phyloP scores from a whole-genome alignment of 2,329 filamentous ascomycete genomes.

The Ascochyta koolunga region DNA sequence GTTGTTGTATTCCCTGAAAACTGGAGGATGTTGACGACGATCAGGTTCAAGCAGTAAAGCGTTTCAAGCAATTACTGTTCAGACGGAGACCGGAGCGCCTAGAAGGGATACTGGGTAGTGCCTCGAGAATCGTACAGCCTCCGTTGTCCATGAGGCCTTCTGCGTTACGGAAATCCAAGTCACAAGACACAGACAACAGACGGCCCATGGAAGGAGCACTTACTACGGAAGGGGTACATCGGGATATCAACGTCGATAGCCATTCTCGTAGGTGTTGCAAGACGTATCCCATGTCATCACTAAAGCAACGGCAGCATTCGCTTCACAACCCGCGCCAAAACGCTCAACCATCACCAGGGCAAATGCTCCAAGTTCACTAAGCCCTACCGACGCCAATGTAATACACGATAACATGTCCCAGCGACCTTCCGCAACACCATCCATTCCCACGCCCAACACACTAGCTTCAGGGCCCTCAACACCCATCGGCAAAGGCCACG shows the following conservation, averaged over 20 bases:
- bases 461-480: slow-evolving; percentile 34
- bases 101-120: slow-evolving; percentile 65
- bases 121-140: slow-evolving; percentile 64
- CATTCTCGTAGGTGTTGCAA: slow-evolving; percentile 24
- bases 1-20: slow-evolving; percentile 11
- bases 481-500: slow-evolving; percentile 59
- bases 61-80: slow-evolving; percentile 79
- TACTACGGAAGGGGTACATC: slow-evolving; percentile 61
- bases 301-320: slow-evolving; percentile 7
- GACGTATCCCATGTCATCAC: not conserved
- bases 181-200: slow-evolving; percentile 59
- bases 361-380: slow-evolving; percentile 28
- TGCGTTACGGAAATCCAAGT: slow-evolving; percentile 53
- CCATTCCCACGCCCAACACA: slow-evolving; percentile 26
- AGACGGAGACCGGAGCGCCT: slow-evolving; percentile 61
- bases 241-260: slow-evolving; percentile 49
- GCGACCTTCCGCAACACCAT: slow-evolving; percentile 34
- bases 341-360: slow-evolving; percentile 15
- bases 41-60: slow-evolving; percentile 87
- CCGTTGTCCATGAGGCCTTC: slow-evolving; percentile 58
- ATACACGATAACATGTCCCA: slow-evolving; percentile 42
- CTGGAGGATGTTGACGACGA: slow-evolving; percentile 6
- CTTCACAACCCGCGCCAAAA: slow-evolving; percentile 6
- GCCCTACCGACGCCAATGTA: slow-evolving; percentile 32
- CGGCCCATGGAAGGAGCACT: slow-evolving; percentile 57